A percentile compares a stretch with the other conserved stretches of the same genome.
phyloP scores from a whole-genome alignment of 306 rosid genomes.

The Vigna hirtella region DNA sequence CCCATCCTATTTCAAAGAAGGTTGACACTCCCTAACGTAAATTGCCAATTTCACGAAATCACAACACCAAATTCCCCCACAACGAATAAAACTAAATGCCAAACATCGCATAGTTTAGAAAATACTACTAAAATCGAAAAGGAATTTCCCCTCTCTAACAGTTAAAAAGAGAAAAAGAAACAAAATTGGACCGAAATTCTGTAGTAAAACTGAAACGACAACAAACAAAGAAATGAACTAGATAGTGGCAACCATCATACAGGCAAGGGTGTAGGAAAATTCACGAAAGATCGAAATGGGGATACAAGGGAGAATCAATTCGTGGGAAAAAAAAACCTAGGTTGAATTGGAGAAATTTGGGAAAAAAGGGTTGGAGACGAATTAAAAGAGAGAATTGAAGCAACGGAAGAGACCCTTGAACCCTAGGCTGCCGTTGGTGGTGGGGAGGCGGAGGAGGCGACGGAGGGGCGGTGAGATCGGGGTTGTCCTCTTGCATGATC shows the following conservation, averaged over 20 bases:
- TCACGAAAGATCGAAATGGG: constrained; percentile 21
- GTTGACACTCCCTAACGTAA: constrained; percentile 10
- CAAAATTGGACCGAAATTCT: neutral
- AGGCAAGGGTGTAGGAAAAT: neutral
- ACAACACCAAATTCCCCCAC: constrained; percentile 7
- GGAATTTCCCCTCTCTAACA: too few relatives aligned
- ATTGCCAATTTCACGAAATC: constrained; percentile 25
- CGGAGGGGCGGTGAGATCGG: too few relatives aligned
- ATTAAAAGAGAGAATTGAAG: too few relatives aligned
- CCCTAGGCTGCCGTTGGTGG: too few relatives aligned
- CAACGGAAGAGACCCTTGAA: too few relatives aligned
- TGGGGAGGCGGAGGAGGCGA: too few relatives aligned
- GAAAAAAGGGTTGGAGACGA: too few relatives aligned
- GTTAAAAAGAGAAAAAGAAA: neutral
- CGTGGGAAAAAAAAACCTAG: too few relatives aligned
- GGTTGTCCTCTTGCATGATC: too few relatives aligned
- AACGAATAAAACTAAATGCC: constrained; percentile 8
- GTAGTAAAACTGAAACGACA: constrained; percentile 10
- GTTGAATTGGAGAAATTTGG: too few relatives aligned
- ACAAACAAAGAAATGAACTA: neutral
- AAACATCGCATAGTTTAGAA: neutral
- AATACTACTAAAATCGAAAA: neutral
- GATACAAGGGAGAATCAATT: neutral
- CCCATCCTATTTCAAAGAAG: neutral
- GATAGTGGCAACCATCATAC: neutral